A percentile compares a stretch with the other conserved stretches of the same genome.
These are phyloP conservation scores for Coemansia umbellata DNA, from an alignment of 192 early-diverging fungal species.

Conservation along the genomic window DNA sequence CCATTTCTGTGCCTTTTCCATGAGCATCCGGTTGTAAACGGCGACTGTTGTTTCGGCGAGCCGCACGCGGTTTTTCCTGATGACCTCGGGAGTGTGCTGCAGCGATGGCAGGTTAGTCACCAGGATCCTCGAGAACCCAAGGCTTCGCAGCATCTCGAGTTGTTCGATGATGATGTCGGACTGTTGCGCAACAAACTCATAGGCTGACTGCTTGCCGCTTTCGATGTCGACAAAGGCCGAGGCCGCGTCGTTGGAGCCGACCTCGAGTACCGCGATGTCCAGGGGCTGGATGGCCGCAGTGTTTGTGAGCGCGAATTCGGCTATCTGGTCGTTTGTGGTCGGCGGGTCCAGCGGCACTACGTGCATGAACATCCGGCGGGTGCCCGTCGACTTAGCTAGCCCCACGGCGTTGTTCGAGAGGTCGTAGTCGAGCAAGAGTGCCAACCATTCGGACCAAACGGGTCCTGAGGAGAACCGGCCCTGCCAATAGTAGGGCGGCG, in stretches of 20 bases:
- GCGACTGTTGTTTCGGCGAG: constrained; percentile 12
- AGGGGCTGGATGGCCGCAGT: neutral
- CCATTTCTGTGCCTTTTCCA: constrained; percentile 13
- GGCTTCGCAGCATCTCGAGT: constrained; percentile 9
- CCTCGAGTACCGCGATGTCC: constrained; percentile 28
- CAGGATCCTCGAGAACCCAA: constrained; percentile 28
- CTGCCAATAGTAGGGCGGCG: constrained; percentile 36
- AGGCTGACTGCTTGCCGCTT: neutral
- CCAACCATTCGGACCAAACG: constrained; percentile 34
- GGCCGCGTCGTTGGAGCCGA: constrained; percentile 31
- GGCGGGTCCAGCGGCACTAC: constrained; percentile 26
- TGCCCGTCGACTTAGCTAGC: constrained; percentile 11
- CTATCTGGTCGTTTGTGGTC: constrained; percentile 24
- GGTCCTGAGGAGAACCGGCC: constrained; percentile 42
- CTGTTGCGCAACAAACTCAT: constrained; percentile 21
- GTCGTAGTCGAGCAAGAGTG: constrained; percentile 5
- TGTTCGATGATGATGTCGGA: constrained; percentile 24
- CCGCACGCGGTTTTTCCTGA: constrained; percentile 1
- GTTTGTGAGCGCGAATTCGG: constrained; percentile 1
- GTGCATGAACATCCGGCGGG: constrained; percentile 4
- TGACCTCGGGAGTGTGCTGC: constrained; percentile 30
- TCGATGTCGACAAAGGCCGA: constrained; percentile 19
- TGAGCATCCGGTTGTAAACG: constrained; percentile 22
- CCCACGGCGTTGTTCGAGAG: constrained; percentile 29
- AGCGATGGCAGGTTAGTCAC: constrained; percentile 28